Evolutionary conservation across 106 monocot genomes (phyloP).

Genomic region (Hemerocallis citrina): DNA sequence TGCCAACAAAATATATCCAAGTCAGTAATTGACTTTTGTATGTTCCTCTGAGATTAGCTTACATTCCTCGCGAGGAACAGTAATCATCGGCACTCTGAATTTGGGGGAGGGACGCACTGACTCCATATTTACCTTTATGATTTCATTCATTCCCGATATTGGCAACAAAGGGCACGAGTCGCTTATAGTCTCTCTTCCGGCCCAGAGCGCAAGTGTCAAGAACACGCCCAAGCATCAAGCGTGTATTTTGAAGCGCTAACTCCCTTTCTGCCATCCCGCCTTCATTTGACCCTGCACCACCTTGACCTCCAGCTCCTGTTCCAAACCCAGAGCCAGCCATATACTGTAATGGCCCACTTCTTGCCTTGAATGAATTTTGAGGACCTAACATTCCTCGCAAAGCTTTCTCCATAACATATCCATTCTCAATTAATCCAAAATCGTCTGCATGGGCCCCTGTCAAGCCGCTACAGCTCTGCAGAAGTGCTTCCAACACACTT

Average conservation of each 20-base stretch:
- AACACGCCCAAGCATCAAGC: conserved; percentile 84
- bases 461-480: conserved; percentile 73
- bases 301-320: conserved; percentile 14
- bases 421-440: too few species aligned
- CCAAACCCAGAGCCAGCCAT: conserved; percentile 46
- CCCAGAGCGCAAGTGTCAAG: conserved; percentile 88
- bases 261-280: conserved; percentile 50
- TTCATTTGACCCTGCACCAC: conserved; percentile 27
- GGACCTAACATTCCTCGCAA: conserved; percentile 47
- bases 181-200: conserved; percentile 82
- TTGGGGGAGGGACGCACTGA: too few species aligned
- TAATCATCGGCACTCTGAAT: too few species aligned
- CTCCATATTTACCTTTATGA: too few species aligned
- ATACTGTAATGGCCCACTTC: conserved; percentile 77
- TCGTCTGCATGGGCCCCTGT: conserved; percentile 46
- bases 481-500: conserved; percentile 81
- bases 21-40: too few species aligned
- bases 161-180: conserved; percentile 90
- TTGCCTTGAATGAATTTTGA: conserved; percentile 84
- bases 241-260: conserved; percentile 76
- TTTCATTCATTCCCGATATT: conserved; percentile 19
- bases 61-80: too few species aligned
- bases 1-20: too few species aligned
- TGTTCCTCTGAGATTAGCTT: too few species aligned
- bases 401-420: conserved; percentile 49